Percentiles rank a stretch among this genome's conserved stretches.
Conservation (phyloP, 805 yeast species). For the Candida maris region DNA sequence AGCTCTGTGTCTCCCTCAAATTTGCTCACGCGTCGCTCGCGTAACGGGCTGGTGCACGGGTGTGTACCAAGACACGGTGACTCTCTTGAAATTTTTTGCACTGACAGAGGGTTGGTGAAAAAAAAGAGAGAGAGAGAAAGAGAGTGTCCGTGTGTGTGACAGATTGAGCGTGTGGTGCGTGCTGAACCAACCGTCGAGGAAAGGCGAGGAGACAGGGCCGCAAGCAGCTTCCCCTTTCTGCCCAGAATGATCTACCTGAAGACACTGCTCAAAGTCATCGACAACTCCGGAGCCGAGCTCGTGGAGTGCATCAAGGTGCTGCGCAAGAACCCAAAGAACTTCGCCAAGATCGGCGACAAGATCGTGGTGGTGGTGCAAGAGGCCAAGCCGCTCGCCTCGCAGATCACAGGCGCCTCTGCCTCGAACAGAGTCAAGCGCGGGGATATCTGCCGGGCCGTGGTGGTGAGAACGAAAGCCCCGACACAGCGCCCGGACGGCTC, state of each 20-base stretch:
- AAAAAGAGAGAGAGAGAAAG: too few relatives aligned
- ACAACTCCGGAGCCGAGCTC: conserved; percentile 88
- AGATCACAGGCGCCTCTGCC: conserved; percentile 68
- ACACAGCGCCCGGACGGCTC: conserved; percentile 83
- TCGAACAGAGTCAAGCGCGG: conserved; percentile 87
- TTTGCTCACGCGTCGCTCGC: too few relatives aligned
- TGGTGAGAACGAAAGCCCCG: conserved; percentile 79
- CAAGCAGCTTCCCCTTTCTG: too few relatives aligned
- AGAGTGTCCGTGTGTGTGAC: too few relatives aligned
- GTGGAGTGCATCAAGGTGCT: conserved; percentile 96
- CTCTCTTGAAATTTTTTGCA: too few relatives aligned
- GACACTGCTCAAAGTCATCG: conserved; percentile 84
- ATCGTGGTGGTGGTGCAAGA: conserved; percentile 92
- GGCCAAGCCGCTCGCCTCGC: conserved; percentile 70
- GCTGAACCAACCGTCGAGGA: too few relatives aligned
- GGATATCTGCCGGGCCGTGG: conserved; percentile 92
- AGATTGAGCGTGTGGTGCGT: too few relatives aligned
- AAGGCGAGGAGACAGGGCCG: too few relatives aligned
- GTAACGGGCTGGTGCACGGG: too few relatives aligned
- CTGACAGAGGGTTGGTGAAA: too few relatives aligned
- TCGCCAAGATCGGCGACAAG: conserved; percentile 85
- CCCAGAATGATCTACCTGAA: conserved; percentile 77
- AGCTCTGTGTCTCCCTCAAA: too few relatives aligned
- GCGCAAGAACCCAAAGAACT: conserved; percentile 79
- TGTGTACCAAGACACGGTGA: too few relatives aligned